A percentile compares a stretch with the other conserved stretches of the same genome.
These are phyloP conservation scores for Fusarium brevicatenulatum DNA, from an alignment of 2,329 filamentous ascomycete species.

Conservation along the genomic window DNA sequence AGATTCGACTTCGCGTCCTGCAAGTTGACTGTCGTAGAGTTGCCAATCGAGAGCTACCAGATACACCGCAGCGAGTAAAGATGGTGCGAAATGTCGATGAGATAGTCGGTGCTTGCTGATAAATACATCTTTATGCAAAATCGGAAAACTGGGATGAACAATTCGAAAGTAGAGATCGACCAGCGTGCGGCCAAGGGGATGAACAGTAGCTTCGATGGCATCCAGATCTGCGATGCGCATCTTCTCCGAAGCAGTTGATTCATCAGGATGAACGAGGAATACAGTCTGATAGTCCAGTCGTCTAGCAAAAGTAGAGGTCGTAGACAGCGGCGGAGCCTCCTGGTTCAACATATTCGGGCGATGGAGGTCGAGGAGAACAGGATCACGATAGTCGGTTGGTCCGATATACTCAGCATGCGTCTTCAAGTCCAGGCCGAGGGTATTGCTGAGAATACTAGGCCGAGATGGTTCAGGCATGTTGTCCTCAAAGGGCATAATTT, in stretches of 20 bases:
- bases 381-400: constrained; percentile 67
- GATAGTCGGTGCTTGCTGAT: constrained; percentile 69
- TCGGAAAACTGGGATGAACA: constrained; percentile 67
- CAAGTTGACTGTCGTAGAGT: constrained; percentile 64
- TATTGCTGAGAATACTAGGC: constrained; percentile 51
- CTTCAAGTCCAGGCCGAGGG: constrained; percentile 66
- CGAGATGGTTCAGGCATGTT: constrained; percentile 35
- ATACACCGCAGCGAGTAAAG: constrained; percentile 69
- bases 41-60: constrained; percentile 71
- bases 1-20: constrained; percentile 45
- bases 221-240: constrained; percentile 55
- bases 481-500: constrained; percentile 30
- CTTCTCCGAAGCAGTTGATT: constrained; percentile 50
- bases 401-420: constrained; percentile 71
- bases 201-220: constrained; percentile 70
- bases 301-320: constrained; percentile 42
- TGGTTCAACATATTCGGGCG: constrained; percentile 56
- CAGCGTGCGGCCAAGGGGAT: constrained; percentile 69
- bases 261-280: constrained; percentile 51
- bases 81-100: constrained; percentile 67
- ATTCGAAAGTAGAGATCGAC: constrained; percentile 75
- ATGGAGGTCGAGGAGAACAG: constrained; percentile 65
- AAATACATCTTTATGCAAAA: constrained; percentile 70
- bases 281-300: constrained; percentile 50
- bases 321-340: constrained; percentile 10